phyloP scores from a whole-genome alignment of 208 protist genomes.

The Leishmania arabica region DNA sequence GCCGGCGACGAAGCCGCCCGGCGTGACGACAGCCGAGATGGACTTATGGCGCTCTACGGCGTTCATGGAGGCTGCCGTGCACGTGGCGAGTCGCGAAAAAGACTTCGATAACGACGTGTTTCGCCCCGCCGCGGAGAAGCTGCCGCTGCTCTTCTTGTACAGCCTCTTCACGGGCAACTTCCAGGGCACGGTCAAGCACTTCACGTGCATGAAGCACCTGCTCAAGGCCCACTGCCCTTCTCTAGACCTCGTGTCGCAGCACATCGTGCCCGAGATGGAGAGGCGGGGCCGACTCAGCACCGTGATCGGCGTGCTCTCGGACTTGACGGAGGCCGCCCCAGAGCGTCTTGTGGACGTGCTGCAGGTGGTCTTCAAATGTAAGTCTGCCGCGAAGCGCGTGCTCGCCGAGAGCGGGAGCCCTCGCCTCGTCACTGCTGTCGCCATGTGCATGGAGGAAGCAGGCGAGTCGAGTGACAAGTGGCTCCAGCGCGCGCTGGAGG shows the following conservation, averaged over 20 bases:
- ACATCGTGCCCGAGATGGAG: slow-evolving; percentile 75
- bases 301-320: slow-evolving; percentile 78
- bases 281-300: slow-evolving; percentile 60
- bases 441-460: slow-evolving; percentile 89
- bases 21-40: slow-evolving; percentile 47
- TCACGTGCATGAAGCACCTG: slow-evolving; percentile 66
- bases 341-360: slow-evolving; percentile 69
- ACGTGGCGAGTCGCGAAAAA: slow-evolving; percentile 80
- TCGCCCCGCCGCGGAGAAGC: slow-evolving; percentile 56
- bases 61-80: slow-evolving; percentile 83
- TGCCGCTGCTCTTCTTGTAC: slow-evolving; percentile 79
- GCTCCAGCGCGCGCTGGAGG: slow-evolving; percentile 81
- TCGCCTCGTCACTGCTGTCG: slow-evolving; percentile 80
- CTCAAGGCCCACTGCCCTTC: slow-evolving; percentile 55
- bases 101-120: slow-evolving; percentile 81
- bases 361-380: slow-evolving; percentile 74
- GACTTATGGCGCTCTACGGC: slow-evolving; percentile 81
- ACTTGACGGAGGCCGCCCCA: slow-evolving; percentile 67
- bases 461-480: slow-evolving; percentile 80
- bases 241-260: slow-evolving; percentile 60
- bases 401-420: slow-evolving; percentile 71
- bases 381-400: slow-evolving; percentile 67
- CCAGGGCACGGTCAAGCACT: slow-evolving; percentile 81
- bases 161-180: slow-evolving; percentile 69
- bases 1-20: slow-evolving; percentile 42